These are phyloP conservation scores for Nectriaceae sp. DNA, from an alignment of 2,329 filamentous ascomycete species.

Conservation along the genomic window DNA sequence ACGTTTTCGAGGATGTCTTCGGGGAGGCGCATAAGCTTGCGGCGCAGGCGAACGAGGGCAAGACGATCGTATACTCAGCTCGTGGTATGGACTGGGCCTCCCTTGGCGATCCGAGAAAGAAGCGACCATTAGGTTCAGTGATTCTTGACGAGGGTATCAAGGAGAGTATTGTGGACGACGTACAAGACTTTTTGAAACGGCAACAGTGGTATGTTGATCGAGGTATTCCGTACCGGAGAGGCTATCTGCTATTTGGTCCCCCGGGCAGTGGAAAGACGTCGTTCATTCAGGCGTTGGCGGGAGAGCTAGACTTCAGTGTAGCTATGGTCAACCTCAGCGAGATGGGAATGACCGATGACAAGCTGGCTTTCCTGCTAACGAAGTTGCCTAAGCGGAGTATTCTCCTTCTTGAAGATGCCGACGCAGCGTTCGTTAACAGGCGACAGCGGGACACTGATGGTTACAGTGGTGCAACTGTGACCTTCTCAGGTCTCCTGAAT, in stretches of 20 bases:
- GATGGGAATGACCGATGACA: slow-evolving; percentile 85
- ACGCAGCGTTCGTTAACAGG: slow-evolving; percentile 86
- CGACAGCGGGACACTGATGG: slow-evolving; percentile 77
- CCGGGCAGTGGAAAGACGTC: slow-evolving; percentile 93
- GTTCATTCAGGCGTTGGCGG: slow-evolving; percentile 93
- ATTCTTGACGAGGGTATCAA: slow-evolving; percentile 83
- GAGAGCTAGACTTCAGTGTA: slow-evolving; percentile 89
- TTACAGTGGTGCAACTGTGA: slow-evolving; percentile 85
- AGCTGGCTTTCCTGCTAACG: slow-evolving; percentile 81
- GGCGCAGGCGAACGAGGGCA: slow-evolving; percentile 80
- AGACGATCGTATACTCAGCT: slow-evolving; percentile 88
- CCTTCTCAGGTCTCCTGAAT: slow-evolving; percentile 88
- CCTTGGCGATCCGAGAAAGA: slow-evolving; percentile 82
- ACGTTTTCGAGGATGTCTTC: slow-evolving; percentile 90
- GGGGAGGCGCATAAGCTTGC: slow-evolving; percentile 82
- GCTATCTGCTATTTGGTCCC: slow-evolving; percentile 86
- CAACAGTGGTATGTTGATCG: slow-evolving; percentile 90
- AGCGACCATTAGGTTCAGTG: slow-evolving; percentile 85
- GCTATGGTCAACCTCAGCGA: slow-evolving; percentile 91
- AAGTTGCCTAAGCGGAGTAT: slow-evolving; percentile 83
- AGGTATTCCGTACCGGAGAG: slow-evolving; percentile 90
- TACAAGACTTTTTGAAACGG: slow-evolving; percentile 77
- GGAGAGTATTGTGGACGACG: slow-evolving; percentile 76
- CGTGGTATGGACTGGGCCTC: slow-evolving; percentile 82
- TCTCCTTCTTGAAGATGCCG: slow-evolving; percentile 84